Evolutionary conservation across 306 rosid species (phyloP).

Genomic region (Ziziphus jujuba): DNA sequence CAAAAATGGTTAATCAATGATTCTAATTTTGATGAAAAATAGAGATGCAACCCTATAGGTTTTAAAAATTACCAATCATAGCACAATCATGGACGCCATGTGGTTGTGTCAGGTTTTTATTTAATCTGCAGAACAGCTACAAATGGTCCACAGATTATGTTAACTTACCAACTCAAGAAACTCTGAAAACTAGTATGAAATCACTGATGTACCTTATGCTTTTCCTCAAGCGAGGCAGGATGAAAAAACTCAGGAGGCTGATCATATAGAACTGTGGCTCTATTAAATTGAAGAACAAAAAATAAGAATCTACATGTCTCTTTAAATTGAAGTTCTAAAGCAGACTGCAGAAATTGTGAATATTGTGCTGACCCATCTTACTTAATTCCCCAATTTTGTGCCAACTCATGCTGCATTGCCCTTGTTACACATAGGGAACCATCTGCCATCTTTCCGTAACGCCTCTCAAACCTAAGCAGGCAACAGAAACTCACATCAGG

Average conservation of each 20-base stretch:
- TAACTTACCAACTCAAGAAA: slow-evolving; percentile 16
- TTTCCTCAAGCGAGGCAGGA: slow-evolving; percentile 75
- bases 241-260: slow-evolving; percentile 94
- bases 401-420: slow-evolving; percentile 98
- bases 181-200: not conserved
- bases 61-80: slow-evolving; percentile 51
- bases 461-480: slow-evolving; percentile 74
- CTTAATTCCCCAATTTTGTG: slow-evolving; percentile 96
- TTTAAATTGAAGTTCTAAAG: slow-evolving; percentile 8
- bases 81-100: slow-evolving; percentile 66
- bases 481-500: slow-evolving; percentile 23
- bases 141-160: slow-evolving; percentile 26
- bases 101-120: slow-evolving; percentile 55
- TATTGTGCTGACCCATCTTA: slow-evolving; percentile 51
- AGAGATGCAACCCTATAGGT: not conserved
- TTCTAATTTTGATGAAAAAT: not conserved
- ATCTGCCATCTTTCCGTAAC: slow-evolving; percentile 87
- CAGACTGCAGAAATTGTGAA: slow-evolving; percentile 17
- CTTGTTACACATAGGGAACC: slow-evolving; percentile 87
- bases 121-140: slow-evolving; percentile 78
- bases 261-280: slow-evolving; percentile 79
- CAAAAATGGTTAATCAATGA: slow-evolving; percentile 7
- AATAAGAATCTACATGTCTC: not conserved
- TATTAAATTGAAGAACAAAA: slow-evolving; percentile 17
- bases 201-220: slow-evolving; percentile 56